phyloP scores from a whole-genome alignment of 345 rosid species.

The Linum tenue region DNA sequence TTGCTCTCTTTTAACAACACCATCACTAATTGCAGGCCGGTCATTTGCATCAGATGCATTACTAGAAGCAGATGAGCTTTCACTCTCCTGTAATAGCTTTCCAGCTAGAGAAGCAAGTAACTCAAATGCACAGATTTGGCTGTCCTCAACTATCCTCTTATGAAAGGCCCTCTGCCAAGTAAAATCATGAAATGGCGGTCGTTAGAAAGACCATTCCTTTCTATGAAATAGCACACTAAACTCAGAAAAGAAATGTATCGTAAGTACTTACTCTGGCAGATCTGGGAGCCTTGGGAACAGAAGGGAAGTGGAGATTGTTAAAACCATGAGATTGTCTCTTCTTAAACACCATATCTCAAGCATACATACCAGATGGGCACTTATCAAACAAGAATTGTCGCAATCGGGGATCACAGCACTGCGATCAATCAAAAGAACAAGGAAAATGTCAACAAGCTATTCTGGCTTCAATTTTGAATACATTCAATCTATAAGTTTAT shows the following conservation, averaged over 20 bases:
- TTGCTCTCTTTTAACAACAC: slow-evolving; percentile 29
- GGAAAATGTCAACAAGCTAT: slow-evolving; percentile 2
- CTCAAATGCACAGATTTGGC: slow-evolving; percentile 59
- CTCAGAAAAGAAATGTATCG: neutral
- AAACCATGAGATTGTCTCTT: slow-evolving; percentile 50
- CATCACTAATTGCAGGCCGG: slow-evolving; percentile 28
- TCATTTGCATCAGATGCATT: slow-evolving; percentile 52
- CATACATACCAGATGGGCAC: slow-evolving; percentile 26
- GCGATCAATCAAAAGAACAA: slow-evolving; percentile 19
- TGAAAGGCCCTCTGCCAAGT: slow-evolving; percentile 37
- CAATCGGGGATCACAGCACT: slow-evolving; percentile 17
- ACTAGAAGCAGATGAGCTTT: slow-evolving; percentile 66
- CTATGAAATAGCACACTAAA: neutral
- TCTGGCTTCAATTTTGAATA: neutral
- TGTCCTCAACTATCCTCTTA: slow-evolving; percentile 34
- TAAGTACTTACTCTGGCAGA: slow-evolving; percentile 56
- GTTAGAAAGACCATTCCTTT: slow-evolving; percentile 12
- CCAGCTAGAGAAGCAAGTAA: slow-evolving; percentile 87
- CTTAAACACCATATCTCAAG: slow-evolving; percentile 70
- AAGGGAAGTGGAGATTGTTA: slow-evolving; percentile 43
- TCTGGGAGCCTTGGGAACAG: slow-evolving; percentile 63
- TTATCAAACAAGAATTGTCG: slow-evolving; percentile 20
- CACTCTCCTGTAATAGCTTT: slow-evolving; percentile 69
- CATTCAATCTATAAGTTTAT: neutral
- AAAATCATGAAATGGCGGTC: slow-evolving; percentile 14